A percentile compares a stretch with the other conserved stretches of the same genome.
Conservation (phyloP, 1,284 basidiomycete genomes). For the Rhodotorula glutinis region DNA sequence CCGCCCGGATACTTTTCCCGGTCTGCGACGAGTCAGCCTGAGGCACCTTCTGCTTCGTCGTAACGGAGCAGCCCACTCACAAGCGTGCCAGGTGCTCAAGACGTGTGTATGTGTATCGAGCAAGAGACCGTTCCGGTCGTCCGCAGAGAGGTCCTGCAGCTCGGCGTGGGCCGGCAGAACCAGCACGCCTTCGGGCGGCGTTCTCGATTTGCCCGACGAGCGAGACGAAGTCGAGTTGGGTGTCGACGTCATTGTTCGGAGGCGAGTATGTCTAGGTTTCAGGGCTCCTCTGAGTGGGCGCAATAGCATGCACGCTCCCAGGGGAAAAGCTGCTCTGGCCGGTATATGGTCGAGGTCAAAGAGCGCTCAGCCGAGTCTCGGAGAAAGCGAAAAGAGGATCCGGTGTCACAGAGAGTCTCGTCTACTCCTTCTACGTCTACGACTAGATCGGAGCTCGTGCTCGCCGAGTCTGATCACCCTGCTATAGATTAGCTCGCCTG, state of each 20-base stretch:
- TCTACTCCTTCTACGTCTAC: too few relatives aligned
- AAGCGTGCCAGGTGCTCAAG: slow-evolving; percentile 63
- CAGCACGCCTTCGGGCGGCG: slow-evolving; percentile 17
- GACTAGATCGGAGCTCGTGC: too few relatives aligned
- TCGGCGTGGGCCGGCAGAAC: slow-evolving; percentile 18
- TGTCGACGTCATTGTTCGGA: background rate
- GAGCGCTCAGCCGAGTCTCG: too few relatives aligned
- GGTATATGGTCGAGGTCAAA: too few relatives aligned
- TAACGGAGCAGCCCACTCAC: slow-evolving; percentile 49
- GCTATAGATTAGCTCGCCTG: too few relatives aligned
- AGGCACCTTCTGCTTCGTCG: too few relatives aligned
- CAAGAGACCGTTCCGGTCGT: slow-evolving; percentile 48
- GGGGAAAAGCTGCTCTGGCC: too few relatives aligned
- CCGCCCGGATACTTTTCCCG: slow-evolving; percentile 57
- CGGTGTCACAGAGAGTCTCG: too few relatives aligned
- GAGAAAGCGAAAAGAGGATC: too few relatives aligned
- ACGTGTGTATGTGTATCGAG: slow-evolving; percentile 78
- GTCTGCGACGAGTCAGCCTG: slow-evolving; percentile 8
- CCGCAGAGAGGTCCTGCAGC: background rate
- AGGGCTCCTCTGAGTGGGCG: background rate
- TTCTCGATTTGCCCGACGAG: background rate
- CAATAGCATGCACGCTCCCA: slow-evolving; percentile 6
- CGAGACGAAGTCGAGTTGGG: background rate
- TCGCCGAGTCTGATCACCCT: too few relatives aligned
- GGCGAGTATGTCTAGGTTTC: too few relatives aligned